phyloP scores from a whole-genome alignment of 1,139 yeast species.

The Candida sp. region DNA sequence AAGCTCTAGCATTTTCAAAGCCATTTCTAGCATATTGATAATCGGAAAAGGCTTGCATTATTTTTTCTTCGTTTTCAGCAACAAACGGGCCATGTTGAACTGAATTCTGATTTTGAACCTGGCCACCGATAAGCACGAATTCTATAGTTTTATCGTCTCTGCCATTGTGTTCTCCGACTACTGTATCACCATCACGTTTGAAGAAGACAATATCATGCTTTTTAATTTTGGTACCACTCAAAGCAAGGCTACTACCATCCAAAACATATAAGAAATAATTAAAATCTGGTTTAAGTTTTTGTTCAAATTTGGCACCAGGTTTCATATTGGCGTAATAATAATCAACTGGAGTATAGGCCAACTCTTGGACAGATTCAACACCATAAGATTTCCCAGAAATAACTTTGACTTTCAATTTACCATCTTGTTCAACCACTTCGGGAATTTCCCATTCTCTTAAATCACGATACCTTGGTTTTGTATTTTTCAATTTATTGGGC shows the following conservation, averaged over 20 bases:
- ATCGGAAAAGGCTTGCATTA: slow-evolving; percentile 66
- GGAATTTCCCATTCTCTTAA: slow-evolving; percentile 73
- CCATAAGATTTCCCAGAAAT: slow-evolving; percentile 81
- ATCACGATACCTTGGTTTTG: slow-evolving; percentile 80
- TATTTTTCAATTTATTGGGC: slow-evolving; percentile 65
- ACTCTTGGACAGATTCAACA: slow-evolving; percentile 64
- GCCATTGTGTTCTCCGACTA: slow-evolving; percentile 37
- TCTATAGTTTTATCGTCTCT: slow-evolving; percentile 34
- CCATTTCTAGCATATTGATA: slow-evolving; percentile 70
- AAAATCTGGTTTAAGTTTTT: slow-evolving; percentile 58
- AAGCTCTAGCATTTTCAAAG: slow-evolving; percentile 64
- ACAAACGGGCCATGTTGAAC: slow-evolving; percentile 93
- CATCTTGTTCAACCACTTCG: slow-evolving; percentile 56
- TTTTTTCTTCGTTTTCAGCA: slow-evolving; percentile 59
- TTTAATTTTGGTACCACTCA: slow-evolving; percentile 38
- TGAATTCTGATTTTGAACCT: slow-evolving; percentile 69
- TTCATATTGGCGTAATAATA: slow-evolving; percentile 66
- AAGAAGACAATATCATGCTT: slow-evolving; percentile 60
- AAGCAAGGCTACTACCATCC: slow-evolving; percentile 52
- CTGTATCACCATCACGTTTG: slow-evolving; percentile 58
- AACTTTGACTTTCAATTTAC: slow-evolving; percentile 65
- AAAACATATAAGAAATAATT: slow-evolving; percentile 73
- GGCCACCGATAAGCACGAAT: slow-evolving; percentile 75
- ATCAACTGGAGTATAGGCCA: slow-evolving; percentile 84
- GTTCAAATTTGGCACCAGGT: slow-evolving; percentile 67